Evolutionary conservation across 2,329 filamentous ascomycete genomes (phyloP), one percentile per base, ranked within the genome.

Genomic region (Cladosporium sp.): DNA sequence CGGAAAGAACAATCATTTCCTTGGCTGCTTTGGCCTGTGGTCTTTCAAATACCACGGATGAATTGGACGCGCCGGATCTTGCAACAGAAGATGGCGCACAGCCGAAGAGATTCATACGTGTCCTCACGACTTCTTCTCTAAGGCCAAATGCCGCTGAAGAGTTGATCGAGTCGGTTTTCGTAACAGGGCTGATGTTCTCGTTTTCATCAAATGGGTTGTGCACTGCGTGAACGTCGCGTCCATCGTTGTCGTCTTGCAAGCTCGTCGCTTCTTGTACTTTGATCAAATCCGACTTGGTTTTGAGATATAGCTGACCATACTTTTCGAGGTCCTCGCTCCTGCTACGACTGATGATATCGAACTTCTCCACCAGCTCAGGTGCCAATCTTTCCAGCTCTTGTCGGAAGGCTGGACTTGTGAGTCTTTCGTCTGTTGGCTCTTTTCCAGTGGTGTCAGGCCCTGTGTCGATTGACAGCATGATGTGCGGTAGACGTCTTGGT

Each of bases 311-410:
- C n/a, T 21, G 23, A 1, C 23, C 50, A 46, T 44, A 55, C 5
- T 55, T 26, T 56, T 63, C 61, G 18, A 63, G 28, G 26, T n/a
- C 11, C 14, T 44, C 50, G 26, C 55, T 31, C 33, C 44, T 63
- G 7, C 10, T 28, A 16, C 61, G 61, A 18, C 31, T 44, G 26
- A 63, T 44, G 4, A n/a, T 12, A 52, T 63, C 61, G 26, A 63
- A 63, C 12, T 33, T 23, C 2, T 49, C 50, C 33, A 63, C 21
- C 26, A 63, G 23, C 8, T 23, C 3, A 10, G 61, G 61, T 29
- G 31, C 49, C 8, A 44, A 10, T 16, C 14, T 16, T 56, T 56
- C 35, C 16, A 63, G 49, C 18, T 63, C 50, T 21, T 55, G 33
- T 12, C 61, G 61, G 21, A 63, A 44, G 10, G 12, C 23, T 16